phyloP scores from a whole-genome alignment of 768 basidiomycete species.

The Ramaria sp. region DNA sequence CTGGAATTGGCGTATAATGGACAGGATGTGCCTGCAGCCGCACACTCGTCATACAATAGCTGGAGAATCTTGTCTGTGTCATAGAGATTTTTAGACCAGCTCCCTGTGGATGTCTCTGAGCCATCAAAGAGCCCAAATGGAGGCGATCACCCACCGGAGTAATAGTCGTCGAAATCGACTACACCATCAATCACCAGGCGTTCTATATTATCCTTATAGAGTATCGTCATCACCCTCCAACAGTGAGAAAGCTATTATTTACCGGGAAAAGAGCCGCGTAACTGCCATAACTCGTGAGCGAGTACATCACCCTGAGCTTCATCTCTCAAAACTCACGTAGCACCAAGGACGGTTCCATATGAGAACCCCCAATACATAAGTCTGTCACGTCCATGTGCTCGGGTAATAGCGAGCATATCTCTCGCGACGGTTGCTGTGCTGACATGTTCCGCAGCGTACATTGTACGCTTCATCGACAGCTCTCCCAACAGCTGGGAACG shows the following conservation, averaged over 20 bases:
- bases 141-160: too few species aligned
- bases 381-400: constrained; percentile 19
- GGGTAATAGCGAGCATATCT: constrained; percentile 22
- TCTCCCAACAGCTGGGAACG: constrained; percentile 4
- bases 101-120: background rate
- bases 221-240: too few species aligned
- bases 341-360: constrained; percentile 9
- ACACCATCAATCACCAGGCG: constrained; percentile 24
- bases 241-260: background rate
- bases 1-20: constrained; percentile 16
- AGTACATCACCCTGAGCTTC: background rate
- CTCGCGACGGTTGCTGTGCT: constrained; percentile 20
- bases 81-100: constrained; percentile 16
- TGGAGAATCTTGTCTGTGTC: constrained; percentile 17
- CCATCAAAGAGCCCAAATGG: background rate
- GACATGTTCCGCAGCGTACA: constrained; percentile 15
- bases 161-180: constrained; percentile 4
- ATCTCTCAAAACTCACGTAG: constrained; percentile 7
- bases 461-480: background rate
- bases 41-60: constrained; percentile 13
- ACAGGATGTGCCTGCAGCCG: constrained; percentile 14
- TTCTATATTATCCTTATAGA: constrained; percentile 20
- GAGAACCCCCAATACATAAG: constrained; percentile 22
- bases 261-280: constrained; percentile 23
- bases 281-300: constrained; percentile 7